phyloP scores from a whole-genome alignment of 305 asterid genomes.

The Solanum hybrid region DNA sequence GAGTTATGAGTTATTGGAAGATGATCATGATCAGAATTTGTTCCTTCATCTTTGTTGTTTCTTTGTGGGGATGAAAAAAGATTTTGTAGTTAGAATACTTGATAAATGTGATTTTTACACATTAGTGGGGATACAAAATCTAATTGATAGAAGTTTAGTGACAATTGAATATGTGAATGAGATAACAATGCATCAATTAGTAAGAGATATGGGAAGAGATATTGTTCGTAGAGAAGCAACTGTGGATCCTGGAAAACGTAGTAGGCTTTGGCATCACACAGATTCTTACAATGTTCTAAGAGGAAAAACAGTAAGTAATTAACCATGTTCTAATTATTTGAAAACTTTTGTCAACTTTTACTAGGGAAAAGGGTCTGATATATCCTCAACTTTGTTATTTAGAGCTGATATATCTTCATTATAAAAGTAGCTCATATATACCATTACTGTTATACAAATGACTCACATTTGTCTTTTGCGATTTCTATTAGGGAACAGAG shows the following conservation, averaged over 20 bases:
- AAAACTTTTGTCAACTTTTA: background rate
- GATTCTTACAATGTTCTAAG: conserved; percentile 11
- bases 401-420: too few relatives aligned
- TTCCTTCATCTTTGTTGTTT: conserved; percentile 15
- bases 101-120: conserved; percentile 5
- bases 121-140: conserved; percentile 2
- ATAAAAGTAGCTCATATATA: background rate
- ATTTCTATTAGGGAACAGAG: background rate
- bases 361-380: too few relatives aligned
- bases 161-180: background rate
- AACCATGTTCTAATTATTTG: background rate
- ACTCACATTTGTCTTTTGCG: background rate
- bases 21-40: conserved; percentile 14
- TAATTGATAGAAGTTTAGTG: conserved; percentile 7
- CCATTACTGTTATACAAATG: background rate
- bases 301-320: conserved; percentile 3
- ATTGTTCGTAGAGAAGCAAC: conserved; percentile 10
- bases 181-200: conserved; percentile 10
- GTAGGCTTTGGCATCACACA: conserved; percentile 2
- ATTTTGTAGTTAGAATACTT: background rate
- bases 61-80: conserved; percentile 8
- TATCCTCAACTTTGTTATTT: too few relatives aligned
- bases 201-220: conserved; percentile 19
- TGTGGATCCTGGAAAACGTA: conserved; percentile 9
- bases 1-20: conserved; percentile 9